phyloP scores from a whole-genome alignment of 1,139 yeast genomes.

The Geotrichum reessii region DNA sequence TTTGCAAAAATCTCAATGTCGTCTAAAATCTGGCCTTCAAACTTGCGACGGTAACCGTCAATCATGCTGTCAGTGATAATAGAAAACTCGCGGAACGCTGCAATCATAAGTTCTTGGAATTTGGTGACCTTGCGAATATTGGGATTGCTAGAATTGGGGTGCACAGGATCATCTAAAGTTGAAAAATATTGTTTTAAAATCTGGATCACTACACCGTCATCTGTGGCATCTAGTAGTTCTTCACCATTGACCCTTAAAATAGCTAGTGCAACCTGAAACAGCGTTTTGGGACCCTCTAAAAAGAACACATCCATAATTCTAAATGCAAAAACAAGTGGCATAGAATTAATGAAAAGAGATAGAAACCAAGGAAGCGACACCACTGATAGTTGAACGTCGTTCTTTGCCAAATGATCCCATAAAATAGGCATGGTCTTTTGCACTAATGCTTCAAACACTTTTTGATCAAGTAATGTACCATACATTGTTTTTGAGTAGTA shows the following conservation, averaged over 20 bases:
- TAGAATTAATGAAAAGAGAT: slow-evolving; percentile 79
- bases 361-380: slow-evolving; percentile 96
- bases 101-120: slow-evolving; percentile 85
- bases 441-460: slow-evolving; percentile 85
- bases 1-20: slow-evolving; percentile 89
- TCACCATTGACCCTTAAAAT: slow-evolving; percentile 83
- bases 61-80: slow-evolving; percentile 72
- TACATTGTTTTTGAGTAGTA: slow-evolving; percentile 97
- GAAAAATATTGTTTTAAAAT: slow-evolving; percentile 77
- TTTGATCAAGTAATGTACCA: slow-evolving; percentile 90
- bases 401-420: slow-evolving; percentile 70
- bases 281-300: slow-evolving; percentile 79
- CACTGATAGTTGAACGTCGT: slow-evolving; percentile 90
- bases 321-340: slow-evolving; percentile 93
- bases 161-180: slow-evolving; percentile 72
- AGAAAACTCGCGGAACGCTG: slow-evolving; percentile 86
- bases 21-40: slow-evolving; percentile 70
- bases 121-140: slow-evolving; percentile 65
- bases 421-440: slow-evolving; percentile 84
- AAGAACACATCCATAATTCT: slow-evolving; percentile 88
- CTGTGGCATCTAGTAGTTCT: slow-evolving; percentile 68
- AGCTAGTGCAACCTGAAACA: slow-evolving; percentile 92
- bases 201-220: slow-evolving; percentile 88
- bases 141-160: slow-evolving; percentile 63
- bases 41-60: slow-evolving; percentile 60